These are phyloP conservation scores for Plantago ovata DNA, from an alignment of 257 asterid species.

Conservation along the genomic window DNA sequence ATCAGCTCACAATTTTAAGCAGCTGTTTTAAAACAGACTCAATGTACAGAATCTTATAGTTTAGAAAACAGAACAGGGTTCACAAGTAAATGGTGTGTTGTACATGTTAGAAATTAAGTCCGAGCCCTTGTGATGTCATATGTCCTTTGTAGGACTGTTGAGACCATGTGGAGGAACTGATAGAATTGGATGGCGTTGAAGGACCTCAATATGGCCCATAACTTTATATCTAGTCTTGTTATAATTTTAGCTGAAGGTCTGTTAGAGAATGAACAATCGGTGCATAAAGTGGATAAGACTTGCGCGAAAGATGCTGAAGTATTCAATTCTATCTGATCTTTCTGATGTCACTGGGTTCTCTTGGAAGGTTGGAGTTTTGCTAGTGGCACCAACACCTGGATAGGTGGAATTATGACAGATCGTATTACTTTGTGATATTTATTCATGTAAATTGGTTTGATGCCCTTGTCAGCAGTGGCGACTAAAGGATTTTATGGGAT, in stretches of 20 bases:
- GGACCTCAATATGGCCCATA: not conserved
- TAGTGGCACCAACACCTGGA: too few species aligned
- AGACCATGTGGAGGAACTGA: not conserved
- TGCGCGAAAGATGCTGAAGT: not conserved
- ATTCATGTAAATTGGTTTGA: conserved; percentile 13
- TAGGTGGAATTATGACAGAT: too few species aligned
- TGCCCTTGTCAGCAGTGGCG: conserved; percentile 16
- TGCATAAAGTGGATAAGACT: not conserved
- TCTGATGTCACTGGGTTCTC: not conserved
- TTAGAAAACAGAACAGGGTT: too few species aligned
- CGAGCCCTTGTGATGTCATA: not conserved
- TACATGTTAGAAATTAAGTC: too few species aligned
- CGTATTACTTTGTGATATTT: conserved; percentile 6
- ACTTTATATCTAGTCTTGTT: not conserved
- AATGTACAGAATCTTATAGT: too few species aligned
- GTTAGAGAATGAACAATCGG: not conserved
- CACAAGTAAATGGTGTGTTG: too few species aligned
- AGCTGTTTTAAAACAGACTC: too few species aligned
- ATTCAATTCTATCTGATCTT: not conserved
- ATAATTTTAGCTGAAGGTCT: not conserved
- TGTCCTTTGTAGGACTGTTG: not conserved
- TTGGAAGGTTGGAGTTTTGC: too few species aligned
- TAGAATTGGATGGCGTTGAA: not conserved
- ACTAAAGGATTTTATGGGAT: not conserved
- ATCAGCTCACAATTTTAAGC: too few species aligned